Evolutionary conservation across 2,329 filamentous ascomycete species (phyloP).

Genomic region (Shiraia sp.): DNA sequence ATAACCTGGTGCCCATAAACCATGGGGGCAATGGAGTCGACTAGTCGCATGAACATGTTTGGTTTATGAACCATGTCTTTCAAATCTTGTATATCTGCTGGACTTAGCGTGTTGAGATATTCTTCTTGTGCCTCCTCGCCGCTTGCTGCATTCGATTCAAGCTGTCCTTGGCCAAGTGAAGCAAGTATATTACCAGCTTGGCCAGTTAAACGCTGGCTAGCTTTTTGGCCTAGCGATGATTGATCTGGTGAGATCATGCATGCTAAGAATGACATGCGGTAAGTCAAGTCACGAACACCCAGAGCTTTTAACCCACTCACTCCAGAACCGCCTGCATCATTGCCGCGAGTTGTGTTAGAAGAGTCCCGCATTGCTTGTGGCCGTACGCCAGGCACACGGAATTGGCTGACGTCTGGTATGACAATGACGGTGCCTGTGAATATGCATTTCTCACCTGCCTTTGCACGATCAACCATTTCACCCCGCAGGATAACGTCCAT

Average conservation of each 20-base stretch:
- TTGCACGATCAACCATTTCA: slow-evolving; percentile 96
- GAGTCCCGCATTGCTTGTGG: slow-evolving; percentile 86
- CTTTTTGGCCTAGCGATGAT: slow-evolving; percentile 74
- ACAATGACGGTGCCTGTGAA: slow-evolving; percentile 97
- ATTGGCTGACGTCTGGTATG: slow-evolving; percentile 93
- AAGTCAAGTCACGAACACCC: slow-evolving; percentile 92
- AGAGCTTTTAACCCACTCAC: slow-evolving; percentile 88
- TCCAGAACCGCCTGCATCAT: slow-evolving; percentile 81
- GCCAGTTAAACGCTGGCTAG: slow-evolving; percentile 69
- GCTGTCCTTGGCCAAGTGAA: slow-evolving; percentile 73
- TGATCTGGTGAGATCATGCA: slow-evolving; percentile 95
- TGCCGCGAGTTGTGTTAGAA: slow-evolving; percentile 69
- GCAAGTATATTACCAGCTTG: slow-evolving; percentile 84
- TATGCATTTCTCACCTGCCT: slow-evolving; percentile 97
- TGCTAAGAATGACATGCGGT: slow-evolving; percentile 92
- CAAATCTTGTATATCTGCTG: slow-evolving; percentile 86
- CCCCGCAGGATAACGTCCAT: slow-evolving; percentile 96
- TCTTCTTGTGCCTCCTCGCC: slow-evolving; percentile 88
- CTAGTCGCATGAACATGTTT: slow-evolving; percentile 89
- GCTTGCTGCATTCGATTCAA: slow-evolving; percentile 64
- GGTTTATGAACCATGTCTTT: slow-evolving; percentile 92
- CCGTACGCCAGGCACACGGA: slow-evolving; percentile 83
- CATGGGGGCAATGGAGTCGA: slow-evolving; percentile 93
- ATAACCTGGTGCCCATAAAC: slow-evolving; percentile 97
- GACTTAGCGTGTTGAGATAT: slow-evolving; percentile 82